phyloP scores from a whole-genome alignment of 805 yeast species.

The Schwanniomyces sp. region DNA sequence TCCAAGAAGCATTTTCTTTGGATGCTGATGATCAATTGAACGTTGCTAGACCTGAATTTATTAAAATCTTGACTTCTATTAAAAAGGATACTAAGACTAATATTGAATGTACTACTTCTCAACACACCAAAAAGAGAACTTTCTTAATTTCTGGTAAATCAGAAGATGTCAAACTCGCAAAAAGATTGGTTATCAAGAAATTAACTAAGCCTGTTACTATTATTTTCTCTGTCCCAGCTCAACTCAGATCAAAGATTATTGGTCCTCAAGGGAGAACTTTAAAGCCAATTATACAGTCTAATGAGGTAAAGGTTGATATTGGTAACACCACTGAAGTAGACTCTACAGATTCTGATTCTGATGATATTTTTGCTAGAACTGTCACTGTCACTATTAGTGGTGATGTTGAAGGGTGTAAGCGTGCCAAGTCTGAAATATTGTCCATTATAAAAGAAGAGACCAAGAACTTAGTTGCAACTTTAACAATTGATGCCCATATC shows the following conservation, averaged over 20 bases:
- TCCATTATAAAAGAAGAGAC: slow-evolving; percentile 77
- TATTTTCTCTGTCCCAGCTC: slow-evolving; percentile 69
- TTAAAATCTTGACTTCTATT: slow-evolving; percentile 62
- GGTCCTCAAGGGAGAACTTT: slow-evolving; percentile 85
- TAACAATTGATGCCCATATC: slow-evolving; percentile 43
- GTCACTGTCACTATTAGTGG: slow-evolving; percentile 72
- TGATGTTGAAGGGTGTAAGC: slow-evolving; percentile 77
- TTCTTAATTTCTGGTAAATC: slow-evolving; percentile 79
- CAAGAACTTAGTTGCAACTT: slow-evolving; percentile 50
- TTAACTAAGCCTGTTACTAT: slow-evolving; percentile 72
- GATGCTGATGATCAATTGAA: slow-evolving; percentile 67
- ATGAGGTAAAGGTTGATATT: slow-evolving; percentile 72
- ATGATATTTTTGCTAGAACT: slow-evolving; percentile 60
- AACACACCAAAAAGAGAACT: slow-evolving; percentile 73
- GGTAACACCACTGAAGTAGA: slow-evolving; percentile 35
- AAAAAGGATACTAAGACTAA: slow-evolving; percentile 61
- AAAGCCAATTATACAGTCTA: slow-evolving; percentile 70
- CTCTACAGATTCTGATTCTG: slow-evolving; percentile 43
- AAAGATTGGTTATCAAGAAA: slow-evolving; percentile 70
- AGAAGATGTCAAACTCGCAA: slow-evolving; percentile 64
- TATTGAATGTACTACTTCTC: slow-evolving; percentile 81
- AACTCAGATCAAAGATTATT: slow-evolving; percentile 73
- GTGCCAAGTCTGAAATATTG: slow-evolving; percentile 68
- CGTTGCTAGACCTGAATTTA: slow-evolving; percentile 62
- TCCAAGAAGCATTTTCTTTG: slow-evolving; percentile 80